Evolutionary conservation across 2,329 filamentous ascomycete genomes (phyloP).

Genomic region (Aspergillus arachidicola): DNA sequence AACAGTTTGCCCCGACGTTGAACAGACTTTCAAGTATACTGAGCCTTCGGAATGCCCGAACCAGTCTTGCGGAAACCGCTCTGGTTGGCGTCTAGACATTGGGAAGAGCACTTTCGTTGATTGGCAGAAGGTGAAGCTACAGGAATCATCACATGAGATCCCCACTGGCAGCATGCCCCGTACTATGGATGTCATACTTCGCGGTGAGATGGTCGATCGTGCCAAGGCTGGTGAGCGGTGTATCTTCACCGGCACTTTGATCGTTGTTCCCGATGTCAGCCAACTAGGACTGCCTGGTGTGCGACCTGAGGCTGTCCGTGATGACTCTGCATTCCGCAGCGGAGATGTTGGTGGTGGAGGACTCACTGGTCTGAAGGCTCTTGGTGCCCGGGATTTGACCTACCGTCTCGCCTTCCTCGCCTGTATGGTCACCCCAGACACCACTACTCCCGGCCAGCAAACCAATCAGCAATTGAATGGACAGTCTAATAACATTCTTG

Average conservation of each 20-base stretch:
- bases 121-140: slow-evolving; percentile 98
- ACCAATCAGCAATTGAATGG: slow-evolving; percentile 69
- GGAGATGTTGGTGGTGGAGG: slow-evolving; percentile 82
- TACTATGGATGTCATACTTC: slow-evolving; percentile 94
- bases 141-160: slow-evolving; percentile 98
- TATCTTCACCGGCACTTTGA: slow-evolving; percentile 93
- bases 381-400: slow-evolving; percentile 92
- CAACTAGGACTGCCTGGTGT: slow-evolving; percentile 89
- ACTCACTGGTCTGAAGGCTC: slow-evolving; percentile 82
- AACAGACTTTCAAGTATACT: slow-evolving; percentile 97
- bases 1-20: slow-evolving; percentile 81
- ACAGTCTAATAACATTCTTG: slow-evolving; percentile 81
- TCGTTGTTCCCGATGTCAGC: slow-evolving; percentile 95
- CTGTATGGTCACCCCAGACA: slow-evolving; percentile 93
- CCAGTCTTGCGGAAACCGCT: slow-evolving; percentile 78
- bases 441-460: slow-evolving; percentile 74
- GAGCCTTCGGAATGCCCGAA: slow-evolving; percentile 97
- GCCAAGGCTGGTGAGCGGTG: slow-evolving; percentile 98
- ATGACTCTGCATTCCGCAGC: slow-evolving; percentile 74
- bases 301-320: slow-evolving; percentile 78
- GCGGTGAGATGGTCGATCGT: slow-evolving; percentile 95
- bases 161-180: slow-evolving; percentile 98
- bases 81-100: slow-evolving; percentile 96
- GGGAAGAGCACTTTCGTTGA: slow-evolving; percentile 96
- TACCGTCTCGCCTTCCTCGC: slow-evolving; percentile 96